phyloP scores from a whole-genome alignment of 306 rosid genomes.

The Styphnolobium japonicum region DNA sequence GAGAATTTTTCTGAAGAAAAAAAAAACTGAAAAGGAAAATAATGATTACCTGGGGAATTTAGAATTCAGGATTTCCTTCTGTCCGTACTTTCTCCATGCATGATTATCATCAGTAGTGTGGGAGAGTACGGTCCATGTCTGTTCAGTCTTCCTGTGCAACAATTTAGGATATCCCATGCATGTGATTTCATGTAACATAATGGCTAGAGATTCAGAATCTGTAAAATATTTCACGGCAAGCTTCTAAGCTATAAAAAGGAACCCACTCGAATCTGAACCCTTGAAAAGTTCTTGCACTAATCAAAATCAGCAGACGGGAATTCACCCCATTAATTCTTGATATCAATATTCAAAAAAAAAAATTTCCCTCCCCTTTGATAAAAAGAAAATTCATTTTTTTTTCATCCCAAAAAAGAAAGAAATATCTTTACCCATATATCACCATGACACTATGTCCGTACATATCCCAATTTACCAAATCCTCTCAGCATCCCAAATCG shows the following conservation, averaged over 20 bases:
- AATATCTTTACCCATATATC: background rate
- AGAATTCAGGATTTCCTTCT: constrained; percentile 69
- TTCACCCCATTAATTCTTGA: background rate
- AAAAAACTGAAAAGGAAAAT: background rate
- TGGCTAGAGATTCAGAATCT: background rate
- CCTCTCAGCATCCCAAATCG: background rate
- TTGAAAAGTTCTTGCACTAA: background rate
- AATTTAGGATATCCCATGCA: constrained; percentile 7
- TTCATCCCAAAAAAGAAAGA: background rate
- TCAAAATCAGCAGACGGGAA: background rate
- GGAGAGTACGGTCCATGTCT: constrained; percentile 24
- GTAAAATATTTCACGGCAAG: background rate
- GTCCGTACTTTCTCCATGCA: constrained; percentile 94
- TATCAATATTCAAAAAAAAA: background rate
- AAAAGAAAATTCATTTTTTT: no score
- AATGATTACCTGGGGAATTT: constrained; percentile 68
- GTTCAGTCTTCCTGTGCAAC: constrained; percentile 54
- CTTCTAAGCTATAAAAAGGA: background rate
- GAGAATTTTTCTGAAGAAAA: background rate
- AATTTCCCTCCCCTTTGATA: no score
- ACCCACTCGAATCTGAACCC: background rate
- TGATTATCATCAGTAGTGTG: constrained; percentile 45
- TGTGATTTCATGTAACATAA: background rate
- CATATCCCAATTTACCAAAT: constrained; percentile 19
- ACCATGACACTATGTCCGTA: constrained; percentile 25